Evolutionary conservation across 2,329 filamentous ascomycete genomes (phyloP), one percentile per base, ranked within the genome.

Genomic region (Talaromyces sp.): DNA sequence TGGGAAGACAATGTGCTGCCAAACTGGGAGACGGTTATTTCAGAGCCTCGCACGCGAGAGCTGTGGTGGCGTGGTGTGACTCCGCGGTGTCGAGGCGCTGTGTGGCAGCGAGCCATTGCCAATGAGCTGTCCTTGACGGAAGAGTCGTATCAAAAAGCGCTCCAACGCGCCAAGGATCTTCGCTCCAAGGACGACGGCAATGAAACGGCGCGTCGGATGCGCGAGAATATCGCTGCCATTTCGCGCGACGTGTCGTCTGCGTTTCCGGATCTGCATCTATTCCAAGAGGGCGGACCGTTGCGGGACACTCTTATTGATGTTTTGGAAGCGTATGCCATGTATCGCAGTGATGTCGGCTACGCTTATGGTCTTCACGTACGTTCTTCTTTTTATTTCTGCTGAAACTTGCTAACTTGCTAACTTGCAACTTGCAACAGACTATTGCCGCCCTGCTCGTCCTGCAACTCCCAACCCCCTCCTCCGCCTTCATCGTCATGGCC

Each of bases 61-160:
- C 79, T 88, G 39, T 88, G 85, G 84, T 88, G 85, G 85, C 81
- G 84, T 62, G 85, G 85, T 27, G 80, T 88, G 15, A 82, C 84
- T 0, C 78, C 84, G 3, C 80, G 80, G 62, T 79, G 79, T 61
- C 77, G 85, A 62, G 85, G 84, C 19, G 67, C 77, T 27, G 84
- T 86, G 36, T 88, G 85, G 85, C 76, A 80, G 63, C 81, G 78
- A 61, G 85, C 85, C 1, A 79, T 88, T 56, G 85, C 84, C 42
- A 88, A 88, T 64, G 83, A 86, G 61, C 79, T 88, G 6, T 79
- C 80, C 36, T 75, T 88, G 33, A 82, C 80, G 1, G 77, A 81
- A 15, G 75, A 81, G 15, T 84, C 83, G 10, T 88, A 82, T 71
- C 78, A 78, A 15, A 83, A 84, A 60, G 85, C 85, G 11, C 73